phyloP scores from a whole-genome alignment of 2,329 filamentous ascomycete species.

The Alternaria solani region DNA sequence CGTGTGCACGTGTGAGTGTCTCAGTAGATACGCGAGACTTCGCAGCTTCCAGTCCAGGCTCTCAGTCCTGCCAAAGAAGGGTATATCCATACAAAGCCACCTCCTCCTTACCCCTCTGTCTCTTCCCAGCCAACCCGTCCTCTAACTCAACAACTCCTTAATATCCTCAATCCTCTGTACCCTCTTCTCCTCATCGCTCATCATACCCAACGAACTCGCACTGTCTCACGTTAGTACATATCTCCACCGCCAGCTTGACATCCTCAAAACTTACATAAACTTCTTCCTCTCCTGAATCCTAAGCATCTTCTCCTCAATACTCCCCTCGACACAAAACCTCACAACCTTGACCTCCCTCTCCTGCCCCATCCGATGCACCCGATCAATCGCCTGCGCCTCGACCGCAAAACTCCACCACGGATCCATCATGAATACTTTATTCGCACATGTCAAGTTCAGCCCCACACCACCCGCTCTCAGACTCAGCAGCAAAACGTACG shows the following conservation, averaged over 20 bases:
- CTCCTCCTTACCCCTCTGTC: not conserved
- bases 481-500: conserved; percentile 81
- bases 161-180: conserved; percentile 92
- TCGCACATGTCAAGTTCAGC: conserved; percentile 88
- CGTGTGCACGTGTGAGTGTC: not conserved
- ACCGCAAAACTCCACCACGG: conserved; percentile 99
- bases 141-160: conserved; percentile 78
- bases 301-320: conserved; percentile 95
- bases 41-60: not conserved
- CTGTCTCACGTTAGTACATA: conserved; percentile 58
- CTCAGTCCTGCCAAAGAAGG: not conserved
- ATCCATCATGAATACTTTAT: conserved; percentile 97
- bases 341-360: conserved; percentile 83
- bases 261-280: conserved; percentile 74
- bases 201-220: conserved; percentile 93
- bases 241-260: not conserved
- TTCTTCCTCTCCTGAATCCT: conserved; percentile 94
- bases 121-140: not conserved
- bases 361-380: conserved; percentile 97
- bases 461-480: conserved; percentile 92
- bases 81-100: not conserved
- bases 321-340: conserved; percentile 87
- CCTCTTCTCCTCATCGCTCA: conserved; percentile 92
- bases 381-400: conserved; percentile 96
- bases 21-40: not conserved